Evolutionary conservation across 176 grass and related monocot species (phyloP), one percentile per base, ranked within the genome.

Genomic region (Lolium multiflorum): DNA sequence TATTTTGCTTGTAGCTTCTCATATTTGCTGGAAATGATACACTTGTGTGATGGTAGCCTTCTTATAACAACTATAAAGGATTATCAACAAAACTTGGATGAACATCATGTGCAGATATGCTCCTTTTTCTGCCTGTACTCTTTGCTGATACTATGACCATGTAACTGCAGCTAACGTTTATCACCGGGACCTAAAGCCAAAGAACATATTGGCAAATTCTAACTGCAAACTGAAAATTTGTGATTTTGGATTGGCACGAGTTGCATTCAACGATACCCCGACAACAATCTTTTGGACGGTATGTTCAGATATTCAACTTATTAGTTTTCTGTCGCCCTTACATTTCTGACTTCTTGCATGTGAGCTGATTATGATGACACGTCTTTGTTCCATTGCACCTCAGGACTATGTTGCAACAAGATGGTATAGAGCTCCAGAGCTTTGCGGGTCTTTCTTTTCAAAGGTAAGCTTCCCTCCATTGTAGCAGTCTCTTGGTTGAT

Each of bases 361-460:
- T 72, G 66, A 71, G 4, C 48, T 68, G 24, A 22, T 82, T 61
- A 43, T 39, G 70, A 50, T 88, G n/a, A 87, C 80, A 47, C 62
- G 46, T 78, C 15, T 74, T 38, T 74, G 77, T 24, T 86, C n/a
- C 74, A 82, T 74, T 82, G 4, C 74, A 1, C 58, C 86, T 39
- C 76, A 99, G 97, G 97, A 99, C 94, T 99, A 99, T 96, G 97
- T 99, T 74, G 97, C 97, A 82, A 99, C 97, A 68, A 93, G 97
- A 88, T 99, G 97, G 97, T 99, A 99, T 69, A 96, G 97, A 90
- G 97, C 97, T 92, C 97, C 97, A 39, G 97, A 99, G 76, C 89
- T 99, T 20, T 99, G 97, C 68, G 97, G 97, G 80, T 99, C 97
- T 13, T 99, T 99, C 87, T 99, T 88, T 88, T 99, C 97, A 47